Evolutionary conservation across 208 protist species (phyloP).

Genomic region (Trypanosoma mega): DNA sequence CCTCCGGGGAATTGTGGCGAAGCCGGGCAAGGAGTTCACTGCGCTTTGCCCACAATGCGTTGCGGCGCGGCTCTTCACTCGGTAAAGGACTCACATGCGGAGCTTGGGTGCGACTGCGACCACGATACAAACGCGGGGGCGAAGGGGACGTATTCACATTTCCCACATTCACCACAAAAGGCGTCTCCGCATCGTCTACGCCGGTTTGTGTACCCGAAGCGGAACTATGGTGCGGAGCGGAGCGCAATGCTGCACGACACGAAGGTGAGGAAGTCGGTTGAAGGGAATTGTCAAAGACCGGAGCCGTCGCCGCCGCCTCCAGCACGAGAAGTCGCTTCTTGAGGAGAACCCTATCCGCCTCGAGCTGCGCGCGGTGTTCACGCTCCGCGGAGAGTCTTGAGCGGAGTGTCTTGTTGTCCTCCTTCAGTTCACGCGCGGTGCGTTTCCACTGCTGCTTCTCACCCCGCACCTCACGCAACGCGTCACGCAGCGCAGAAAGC

Average conservation of each 20-base stretch:
- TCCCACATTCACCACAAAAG: too few relatives aligned
- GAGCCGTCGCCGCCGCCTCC: too few relatives aligned
- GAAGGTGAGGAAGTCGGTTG: too few relatives aligned
- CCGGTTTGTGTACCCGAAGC: too few relatives aligned
- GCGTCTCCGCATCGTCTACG: too few relatives aligned
- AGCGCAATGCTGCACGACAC: too few relatives aligned
- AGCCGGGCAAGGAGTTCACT: constrained; percentile 13
- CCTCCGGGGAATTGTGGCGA: background rate
- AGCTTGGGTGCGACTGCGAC: constrained; percentile 14
- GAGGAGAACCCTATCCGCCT: constrained; percentile 39
- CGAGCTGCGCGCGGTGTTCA: constrained; percentile 30
- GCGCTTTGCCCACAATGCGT: constrained; percentile 10
- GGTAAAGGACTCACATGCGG: too few relatives aligned
- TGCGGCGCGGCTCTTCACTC: background rate
- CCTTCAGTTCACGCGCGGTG: constrained; percentile 12
- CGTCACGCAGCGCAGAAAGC: constrained; percentile 2
- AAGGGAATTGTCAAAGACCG: too few relatives aligned
- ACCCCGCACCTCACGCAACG: constrained; percentile 6
- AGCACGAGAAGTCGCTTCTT: constrained; percentile 52
- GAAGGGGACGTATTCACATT: too few relatives aligned
- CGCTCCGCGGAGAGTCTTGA: constrained; percentile 14
- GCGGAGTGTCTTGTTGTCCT: constrained; percentile 17
- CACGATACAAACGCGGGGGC: too few relatives aligned
- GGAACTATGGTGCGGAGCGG: too few relatives aligned
- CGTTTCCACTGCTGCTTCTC: constrained; percentile 22